A percentile compares a stretch with the other conserved stretches of the same genome.
Conservation (phyloP, 208 protist species). For the Crithidia acanthocephali region DNA sequence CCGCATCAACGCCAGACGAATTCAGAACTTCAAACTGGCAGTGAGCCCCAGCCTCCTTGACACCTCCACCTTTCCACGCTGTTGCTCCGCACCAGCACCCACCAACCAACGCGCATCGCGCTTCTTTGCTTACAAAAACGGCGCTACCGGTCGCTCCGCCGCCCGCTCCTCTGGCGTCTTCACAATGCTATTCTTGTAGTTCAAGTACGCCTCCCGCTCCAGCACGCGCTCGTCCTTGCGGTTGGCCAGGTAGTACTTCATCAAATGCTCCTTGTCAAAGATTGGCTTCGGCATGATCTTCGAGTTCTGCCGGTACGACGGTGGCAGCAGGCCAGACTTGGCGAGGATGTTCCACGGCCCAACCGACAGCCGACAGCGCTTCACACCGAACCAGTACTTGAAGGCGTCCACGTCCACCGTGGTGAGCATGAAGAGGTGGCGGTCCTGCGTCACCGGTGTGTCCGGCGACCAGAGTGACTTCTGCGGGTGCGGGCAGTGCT, state of each 20-base stretch:
- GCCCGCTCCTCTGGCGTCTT: conserved; percentile 79
- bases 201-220: conserved; percentile 79
- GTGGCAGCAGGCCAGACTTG: conserved; percentile 86
- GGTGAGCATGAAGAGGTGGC: conserved; percentile 92
- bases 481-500: conserved; percentile 92
- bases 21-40: too few species aligned
- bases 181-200: conserved; percentile 89
- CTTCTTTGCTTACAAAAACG: conserved; percentile 66
- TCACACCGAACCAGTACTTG: conserved; percentile 94
- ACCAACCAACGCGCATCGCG: too few species aligned
- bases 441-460: conserved; percentile 88
- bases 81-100: too few species aligned
- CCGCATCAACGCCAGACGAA: too few species aligned
- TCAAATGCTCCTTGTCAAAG: conserved; percentile 92
- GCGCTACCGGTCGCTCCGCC: conserved; percentile 76
- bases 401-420: conserved; percentile 92
- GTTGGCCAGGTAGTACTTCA: conserved; percentile 90
- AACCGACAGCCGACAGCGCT: conserved; percentile 82
- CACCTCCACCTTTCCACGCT: background rate
- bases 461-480: conserved; percentile 94
- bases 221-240: conserved; percentile 67
- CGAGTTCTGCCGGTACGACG: conserved; percentile 83
- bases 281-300: conserved; percentile 91
- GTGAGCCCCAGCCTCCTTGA: background rate
- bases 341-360: conserved; percentile 87